phyloP scores from a whole-genome alignment of 2,329 filamentous ascomycete species.

The Tolypocladium amazonense region DNA sequence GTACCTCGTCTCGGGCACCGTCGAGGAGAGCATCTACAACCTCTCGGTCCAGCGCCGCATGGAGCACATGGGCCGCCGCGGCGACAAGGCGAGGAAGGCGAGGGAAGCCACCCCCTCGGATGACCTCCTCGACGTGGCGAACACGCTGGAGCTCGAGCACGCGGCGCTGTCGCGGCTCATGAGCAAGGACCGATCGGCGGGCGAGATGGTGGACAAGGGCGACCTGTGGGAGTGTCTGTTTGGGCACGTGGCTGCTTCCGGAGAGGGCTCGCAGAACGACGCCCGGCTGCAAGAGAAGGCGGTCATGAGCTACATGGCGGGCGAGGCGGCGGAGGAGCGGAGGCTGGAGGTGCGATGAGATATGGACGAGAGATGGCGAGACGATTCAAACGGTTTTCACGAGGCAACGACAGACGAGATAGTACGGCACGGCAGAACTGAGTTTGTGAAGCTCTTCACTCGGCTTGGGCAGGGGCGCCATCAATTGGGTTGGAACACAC shows the following conservation, averaged over 20 bases:
- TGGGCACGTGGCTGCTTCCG: slow-evolving; percentile 38
- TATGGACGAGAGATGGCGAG: neutral
- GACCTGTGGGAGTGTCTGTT: slow-evolving; percentile 90
- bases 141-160: slow-evolving; percentile 72
- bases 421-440: neutral
- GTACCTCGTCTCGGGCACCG: slow-evolving; percentile 81
- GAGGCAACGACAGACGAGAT: neutral
- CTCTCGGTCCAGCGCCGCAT: slow-evolving; percentile 71
- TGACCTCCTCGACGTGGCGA: slow-evolving; percentile 65
- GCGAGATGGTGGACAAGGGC: slow-evolving; percentile 66
- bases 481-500: neutral
- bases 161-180: slow-evolving; percentile 61
- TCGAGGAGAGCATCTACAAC: slow-evolving; percentile 86
- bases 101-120: slow-evolving; percentile 20
- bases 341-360: slow-evolving; percentile 3
- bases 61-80: slow-evolving; percentile 54
- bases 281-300: slow-evolving; percentile 19
- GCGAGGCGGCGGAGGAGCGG: slow-evolving; percentile 31
- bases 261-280: slow-evolving; percentile 12
- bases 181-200: slow-evolving; percentile 56
- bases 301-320: slow-evolving; percentile 31
- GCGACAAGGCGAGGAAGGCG: slow-evolving; percentile 26
- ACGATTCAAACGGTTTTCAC: neutral
- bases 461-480: no score
- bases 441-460: neutral